A percentile compares a stretch with the other conserved stretches of the same genome.
Conservation (phyloP, 2,329 filamentous ascomycete species). For the Pseudogymnoascus sp. region DNA sequence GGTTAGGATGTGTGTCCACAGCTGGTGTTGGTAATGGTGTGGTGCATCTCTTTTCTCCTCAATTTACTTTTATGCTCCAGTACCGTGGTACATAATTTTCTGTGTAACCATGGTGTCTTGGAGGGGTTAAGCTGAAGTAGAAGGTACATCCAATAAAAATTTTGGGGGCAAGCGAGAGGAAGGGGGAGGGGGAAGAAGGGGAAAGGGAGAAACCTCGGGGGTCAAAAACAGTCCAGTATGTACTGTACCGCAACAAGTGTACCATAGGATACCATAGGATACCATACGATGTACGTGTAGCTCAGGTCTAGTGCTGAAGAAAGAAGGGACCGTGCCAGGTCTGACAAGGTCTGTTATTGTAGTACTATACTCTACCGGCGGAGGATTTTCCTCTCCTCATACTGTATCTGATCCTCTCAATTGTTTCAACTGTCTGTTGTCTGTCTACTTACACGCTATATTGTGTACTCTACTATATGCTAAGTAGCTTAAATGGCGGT, state of each 20-base stretch:
- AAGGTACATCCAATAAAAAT: neutral
- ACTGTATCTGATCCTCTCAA: neutral
- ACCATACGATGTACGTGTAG: neutral
- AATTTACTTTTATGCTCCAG: neutral
- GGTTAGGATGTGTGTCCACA: neutral
- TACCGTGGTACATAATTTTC: conserved; percentile 1
- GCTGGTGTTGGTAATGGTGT: neutral
- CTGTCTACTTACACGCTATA: neutral
- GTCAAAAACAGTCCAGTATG: neutral
- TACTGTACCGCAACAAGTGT: too few species aligned
- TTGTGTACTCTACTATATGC: neutral
- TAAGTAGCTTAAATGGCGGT: neutral
- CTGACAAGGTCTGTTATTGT: conserved; percentile 1
- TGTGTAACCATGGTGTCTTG: neutral
- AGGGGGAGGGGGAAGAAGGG: neutral
- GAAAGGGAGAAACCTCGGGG: neutral
- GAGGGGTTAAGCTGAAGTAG: neutral
- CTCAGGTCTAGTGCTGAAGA: conserved; percentile 4
- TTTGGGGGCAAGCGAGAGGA: neutral
- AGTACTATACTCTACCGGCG: neutral
- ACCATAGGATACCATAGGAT: too few species aligned
- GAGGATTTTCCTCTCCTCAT: neutral
- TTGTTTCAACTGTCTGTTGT: neutral
- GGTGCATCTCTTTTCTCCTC: neutral
- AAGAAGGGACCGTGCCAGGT: neutral